Evolutionary conservation across 768 basidiomycete genomes (phyloP).

Genomic region (Amanita phalloides): DNA sequence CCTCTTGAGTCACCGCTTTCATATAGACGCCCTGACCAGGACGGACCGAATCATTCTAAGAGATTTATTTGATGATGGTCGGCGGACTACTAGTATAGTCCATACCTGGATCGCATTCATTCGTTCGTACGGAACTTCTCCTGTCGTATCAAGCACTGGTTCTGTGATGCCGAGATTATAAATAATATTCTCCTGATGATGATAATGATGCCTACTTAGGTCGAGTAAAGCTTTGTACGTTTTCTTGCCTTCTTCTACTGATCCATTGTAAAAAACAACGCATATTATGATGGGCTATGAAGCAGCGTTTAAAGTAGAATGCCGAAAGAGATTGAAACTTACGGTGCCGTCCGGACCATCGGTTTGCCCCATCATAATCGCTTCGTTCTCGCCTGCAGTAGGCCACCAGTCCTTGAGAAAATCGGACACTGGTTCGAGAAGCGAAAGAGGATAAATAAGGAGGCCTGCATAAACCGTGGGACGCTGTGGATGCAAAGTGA

Average conservation of each 20-base stretch:
- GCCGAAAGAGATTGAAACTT: conserved; percentile 3
- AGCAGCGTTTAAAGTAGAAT: not conserved
- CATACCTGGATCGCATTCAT: conserved; percentile 30
- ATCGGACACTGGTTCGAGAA: conserved; percentile 19
- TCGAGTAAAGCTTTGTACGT: conserved; percentile 34
- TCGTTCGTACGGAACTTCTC: conserved; percentile 36
- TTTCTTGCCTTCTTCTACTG: conserved; percentile 33
- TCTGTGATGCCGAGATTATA: conserved; percentile 14
- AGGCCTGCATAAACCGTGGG: conserved; percentile 33
- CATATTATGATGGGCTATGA: conserved; percentile 26
- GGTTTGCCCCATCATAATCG: conserved; percentile 21
- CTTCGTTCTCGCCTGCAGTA: conserved; percentile 26
- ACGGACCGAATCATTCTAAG: conserved; percentile 23
- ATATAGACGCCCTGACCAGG: conserved; percentile 30
- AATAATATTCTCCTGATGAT: not conserved
- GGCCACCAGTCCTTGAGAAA: conserved; percentile 26
- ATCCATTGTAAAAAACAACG: conserved; percentile 37
- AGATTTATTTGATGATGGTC: not conserved
- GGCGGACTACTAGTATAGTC: not conserved
- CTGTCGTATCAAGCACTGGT: conserved; percentile 27
- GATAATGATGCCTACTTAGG: conserved; percentile 21
- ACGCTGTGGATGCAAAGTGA: conserved; percentile 37
- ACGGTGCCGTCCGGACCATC: conserved; percentile 29
- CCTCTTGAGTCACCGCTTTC: conserved; percentile 28
- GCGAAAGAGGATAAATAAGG: conserved; percentile 22